phyloP scores from a whole-genome alignment of 495 filamentous ascomycete species.

The Talaromyces ruber region DNA sequence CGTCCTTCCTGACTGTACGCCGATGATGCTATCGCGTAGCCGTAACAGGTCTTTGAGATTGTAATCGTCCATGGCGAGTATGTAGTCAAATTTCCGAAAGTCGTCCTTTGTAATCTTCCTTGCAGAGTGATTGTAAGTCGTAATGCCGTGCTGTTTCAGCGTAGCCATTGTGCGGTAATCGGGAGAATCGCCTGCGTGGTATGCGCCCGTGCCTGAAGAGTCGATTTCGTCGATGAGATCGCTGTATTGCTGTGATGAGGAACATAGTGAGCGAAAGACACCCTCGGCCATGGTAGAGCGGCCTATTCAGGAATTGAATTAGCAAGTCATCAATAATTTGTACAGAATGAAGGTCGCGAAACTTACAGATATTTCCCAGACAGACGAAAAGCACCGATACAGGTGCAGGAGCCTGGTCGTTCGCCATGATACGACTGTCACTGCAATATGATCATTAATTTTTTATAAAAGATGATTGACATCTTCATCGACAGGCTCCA shows the following conservation, averaged over 20 bases:
- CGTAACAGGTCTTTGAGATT: conserved; percentile 67
- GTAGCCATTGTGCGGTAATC: conserved; percentile 82
- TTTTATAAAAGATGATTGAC: not conserved
- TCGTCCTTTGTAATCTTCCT: conserved; percentile 64
- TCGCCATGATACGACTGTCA: not conserved
- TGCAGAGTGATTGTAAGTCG: conserved; percentile 66
- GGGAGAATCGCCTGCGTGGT: conserved; percentile 64
- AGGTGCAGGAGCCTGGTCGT: conserved; percentile 17
- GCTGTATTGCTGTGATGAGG: conserved; percentile 31
- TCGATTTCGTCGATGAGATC: conserved; percentile 62
- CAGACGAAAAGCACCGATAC: conserved; percentile 91
- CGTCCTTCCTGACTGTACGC: conserved; percentile 29
- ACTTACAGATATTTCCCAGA: conserved; percentile 87
- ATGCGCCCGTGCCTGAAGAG: conserved; percentile 82
- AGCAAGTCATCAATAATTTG: not conserved
- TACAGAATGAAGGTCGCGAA: conserved; percentile 1
- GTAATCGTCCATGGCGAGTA: conserved; percentile 88
- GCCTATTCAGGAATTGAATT: conserved; percentile 20
- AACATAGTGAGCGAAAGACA: conserved; percentile 69
- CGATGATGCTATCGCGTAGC: conserved; percentile 44
- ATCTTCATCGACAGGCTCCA: not conserved
- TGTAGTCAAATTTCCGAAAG: conserved; percentile 81
- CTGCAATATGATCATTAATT: not conserved
- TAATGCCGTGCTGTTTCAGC: conserved; percentile 64
- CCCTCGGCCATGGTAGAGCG: conserved; percentile 93